These are phyloP conservation scores for Helicostylum pulchrum DNA, from an alignment of 192 early-diverging fungal genomes.

Conservation along the genomic window DNA sequence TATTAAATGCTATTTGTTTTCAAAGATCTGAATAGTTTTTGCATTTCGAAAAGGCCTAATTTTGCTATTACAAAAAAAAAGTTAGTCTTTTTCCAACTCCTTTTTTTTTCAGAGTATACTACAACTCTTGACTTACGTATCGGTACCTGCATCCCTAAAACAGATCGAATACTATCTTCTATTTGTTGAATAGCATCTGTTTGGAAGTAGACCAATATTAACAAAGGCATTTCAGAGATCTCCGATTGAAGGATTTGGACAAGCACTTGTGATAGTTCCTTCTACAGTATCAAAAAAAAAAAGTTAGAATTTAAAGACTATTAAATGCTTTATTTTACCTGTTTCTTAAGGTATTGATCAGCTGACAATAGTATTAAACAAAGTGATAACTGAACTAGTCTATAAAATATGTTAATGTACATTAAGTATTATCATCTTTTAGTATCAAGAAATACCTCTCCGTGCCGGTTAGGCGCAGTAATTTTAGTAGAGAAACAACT, in stretches of 20 bases:
- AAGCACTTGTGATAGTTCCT: slow-evolving; percentile 14
- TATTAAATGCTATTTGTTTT: neutral
- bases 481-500: slow-evolving; percentile 10
- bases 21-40: slow-evolving; percentile 27
- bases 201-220: slow-evolving; percentile 26
- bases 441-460: slow-evolving; percentile 19
- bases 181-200: slow-evolving; percentile 28
- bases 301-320: neutral
- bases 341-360: slow-evolving; percentile 19
- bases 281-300: slow-evolving; percentile 1
- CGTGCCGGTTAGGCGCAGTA: slow-evolving; percentile 15
- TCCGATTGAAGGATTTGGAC: slow-evolving; percentile 13
- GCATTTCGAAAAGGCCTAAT: slow-evolving; percentile 34
- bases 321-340: slow-evolving; percentile 2
- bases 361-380: slow-evolving; percentile 18
- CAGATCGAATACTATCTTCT: slow-evolving; percentile 23
- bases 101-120: neutral
- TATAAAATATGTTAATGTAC: neutral
- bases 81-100: neutral
- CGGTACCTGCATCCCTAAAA: slow-evolving; percentile 28
- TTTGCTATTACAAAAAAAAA: slow-evolving; percentile 24
- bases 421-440: neutral
- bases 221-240: slow-evolving; percentile 28
- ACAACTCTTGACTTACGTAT: slow-evolving; percentile 22
- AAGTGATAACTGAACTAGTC: slow-evolving; percentile 21